Evolutionary conservation across 805 yeast species (phyloP), one percentile per base, ranked within the genome.

Genomic region (Suhomyces kilbournensis): DNA sequence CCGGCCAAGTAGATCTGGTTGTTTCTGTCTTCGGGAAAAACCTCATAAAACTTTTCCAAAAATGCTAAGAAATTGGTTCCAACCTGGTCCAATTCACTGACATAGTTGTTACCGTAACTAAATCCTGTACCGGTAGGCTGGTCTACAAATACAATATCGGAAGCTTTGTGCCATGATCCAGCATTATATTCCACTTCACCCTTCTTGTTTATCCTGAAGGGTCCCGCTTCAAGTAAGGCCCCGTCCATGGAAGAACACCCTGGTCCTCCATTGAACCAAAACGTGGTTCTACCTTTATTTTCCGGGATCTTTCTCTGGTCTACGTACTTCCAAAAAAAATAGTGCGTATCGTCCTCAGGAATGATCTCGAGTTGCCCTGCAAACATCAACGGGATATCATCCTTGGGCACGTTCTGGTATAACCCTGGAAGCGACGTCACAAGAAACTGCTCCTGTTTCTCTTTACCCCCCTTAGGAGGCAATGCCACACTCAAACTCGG

Each of bases 161-260:
- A 89, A 39, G 79, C 74, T 52, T 86, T 81, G 66, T 85, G 83
- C 98, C 99, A 94, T 2, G 94, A 80, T 0, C 96, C 97, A 1
- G 74, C 63, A 67, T 90, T 90, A 50, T 74, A 68, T 12, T 65
- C 68, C 7, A 90, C 77, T 48, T 76, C 65, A 12, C 57, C 55
- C 7, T 78, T 63, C 0, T 65, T 58, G 57, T 74, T 70, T 17
- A 90, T 78, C 50, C 97, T 76, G 44, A 90, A 80, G 0, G 99
- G 98, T 0, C 99, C 99, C 3, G 85, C 72, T 67, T 94, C 99
- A 82, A 92, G 82, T 57, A 94, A 66, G 0, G 96, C 97, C 14
- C 99, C 99, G 69, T 94, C 99, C 94, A 93, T 84, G 0, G 97
- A 91, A 1, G 97, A 91, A 67, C 99, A 94, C 0, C 99, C 99